A percentile compares a stretch with the other conserved stretches of the same genome.
Evolutionary conservation across 2,329 filamentous ascomycete genomes (phyloP).

Genomic region (Paramyrothecium roridum): DNA sequence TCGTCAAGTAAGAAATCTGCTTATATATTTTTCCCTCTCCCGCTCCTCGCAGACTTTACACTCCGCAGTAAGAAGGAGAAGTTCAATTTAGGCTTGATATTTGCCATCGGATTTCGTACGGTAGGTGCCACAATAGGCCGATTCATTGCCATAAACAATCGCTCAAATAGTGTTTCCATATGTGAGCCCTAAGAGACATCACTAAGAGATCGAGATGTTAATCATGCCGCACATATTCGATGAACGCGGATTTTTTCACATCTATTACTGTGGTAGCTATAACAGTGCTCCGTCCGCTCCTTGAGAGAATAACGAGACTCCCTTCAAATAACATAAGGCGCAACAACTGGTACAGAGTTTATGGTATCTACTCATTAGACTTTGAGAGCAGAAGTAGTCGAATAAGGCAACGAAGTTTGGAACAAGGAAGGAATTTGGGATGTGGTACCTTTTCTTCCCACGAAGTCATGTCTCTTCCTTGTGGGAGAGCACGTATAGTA

Average conservation of each 20-base stretch:
- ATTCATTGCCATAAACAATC: constrained; percentile 12
- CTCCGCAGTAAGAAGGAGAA: constrained; percentile 14
- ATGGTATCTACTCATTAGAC: background rate
- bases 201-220: background rate
- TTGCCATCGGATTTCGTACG: constrained; percentile 14
- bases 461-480: no score
- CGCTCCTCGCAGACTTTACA: constrained; percentile 11
- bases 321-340: background rate
- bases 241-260: constrained; percentile 10
- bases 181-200: constrained; percentile 5
- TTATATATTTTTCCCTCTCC: constrained; percentile 16
- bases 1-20: no score
- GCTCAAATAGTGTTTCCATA: constrained; percentile 7
- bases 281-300: constrained; percentile 8
- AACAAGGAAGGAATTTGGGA: no score
- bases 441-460: no score
- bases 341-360: constrained; percentile 3
- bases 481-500: no score
- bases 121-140: constrained; percentile 15
- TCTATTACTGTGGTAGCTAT: constrained; percentile 12
- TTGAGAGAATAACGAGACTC: constrained; percentile 6
- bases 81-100: constrained; percentile 12
- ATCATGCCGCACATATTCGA: constrained; percentile 8
- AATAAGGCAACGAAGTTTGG: no score
- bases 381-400: no score